Conservation (phyloP, 2,329 filamentous ascomycete species). For the Phaeoacremonium minimum region DNA sequence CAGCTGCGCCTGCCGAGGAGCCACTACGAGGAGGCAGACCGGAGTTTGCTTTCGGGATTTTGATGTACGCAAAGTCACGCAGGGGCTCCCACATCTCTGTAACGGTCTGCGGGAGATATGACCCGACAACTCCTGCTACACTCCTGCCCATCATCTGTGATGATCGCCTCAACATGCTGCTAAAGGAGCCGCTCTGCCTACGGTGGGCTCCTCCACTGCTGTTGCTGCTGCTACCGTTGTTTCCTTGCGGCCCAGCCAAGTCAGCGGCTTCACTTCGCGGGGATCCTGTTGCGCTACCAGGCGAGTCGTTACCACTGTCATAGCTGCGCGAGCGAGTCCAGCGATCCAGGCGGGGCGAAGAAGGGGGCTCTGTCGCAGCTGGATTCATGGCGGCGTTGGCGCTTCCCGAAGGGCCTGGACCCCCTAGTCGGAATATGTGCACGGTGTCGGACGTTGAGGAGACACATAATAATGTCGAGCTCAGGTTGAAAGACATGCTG, state of each 20-base stretch:
- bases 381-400: constrained; percentile 28
- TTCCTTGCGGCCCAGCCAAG: constrained; percentile 17
- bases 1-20: constrained; percentile 14
- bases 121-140: constrained; percentile 83
- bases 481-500: constrained; percentile 98
- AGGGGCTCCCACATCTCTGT: constrained; percentile 97
- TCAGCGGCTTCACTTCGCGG: constrained; percentile 45
- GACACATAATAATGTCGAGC: constrained; percentile 87
- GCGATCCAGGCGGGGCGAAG: constrained; percentile 41
- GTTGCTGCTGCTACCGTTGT: constrained; percentile 13
- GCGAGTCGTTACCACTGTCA: constrained; percentile 52
- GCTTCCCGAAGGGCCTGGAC: constrained; percentile 37
- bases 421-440: constrained; percentile 80
- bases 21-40: constrained; percentile 20
- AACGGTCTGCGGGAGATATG: constrained; percentile 88
- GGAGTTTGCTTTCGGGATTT: constrained; percentile 64
- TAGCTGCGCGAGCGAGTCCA: constrained; percentile 49
- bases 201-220: constrained; percentile 27
- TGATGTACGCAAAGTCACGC: constrained; percentile 94
- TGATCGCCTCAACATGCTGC: constrained; percentile 87
- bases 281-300: constrained; percentile 35
- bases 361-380: constrained; percentile 22
- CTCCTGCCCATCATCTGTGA: constrained; percentile 90
- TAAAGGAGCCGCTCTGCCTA: constrained; percentile 70
- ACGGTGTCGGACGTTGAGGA: constrained; percentile 96